A percentile compares a stretch with the other conserved stretches of the same genome.
These are phyloP conservation scores for Neopestalotiopsis sp. DNA, from an alignment of 2,329 filamentous ascomycete genomes.

Conservation along the genomic window DNA sequence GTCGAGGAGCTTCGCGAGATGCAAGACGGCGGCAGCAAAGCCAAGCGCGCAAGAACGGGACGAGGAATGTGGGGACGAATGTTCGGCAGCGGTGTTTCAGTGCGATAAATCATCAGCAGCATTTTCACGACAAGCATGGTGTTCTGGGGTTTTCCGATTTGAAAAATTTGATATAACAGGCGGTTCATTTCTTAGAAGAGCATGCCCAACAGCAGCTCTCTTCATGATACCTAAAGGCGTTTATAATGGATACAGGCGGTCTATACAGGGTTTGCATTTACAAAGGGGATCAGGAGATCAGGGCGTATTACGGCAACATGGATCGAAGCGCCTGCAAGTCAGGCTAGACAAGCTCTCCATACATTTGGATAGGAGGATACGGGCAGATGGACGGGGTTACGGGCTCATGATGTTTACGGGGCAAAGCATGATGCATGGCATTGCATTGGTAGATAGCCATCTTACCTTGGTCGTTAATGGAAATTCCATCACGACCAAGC, in stretches of 20 bases:
- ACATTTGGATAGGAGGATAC: neutral
- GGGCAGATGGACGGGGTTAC: neutral
- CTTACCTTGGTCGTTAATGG: neutral
- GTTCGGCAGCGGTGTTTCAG: constrained; percentile 51
- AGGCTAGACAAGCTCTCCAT: neutral
- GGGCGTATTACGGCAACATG: neutral
- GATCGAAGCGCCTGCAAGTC: neutral
- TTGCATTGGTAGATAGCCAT: neutral
- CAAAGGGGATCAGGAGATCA: constrained; percentile 7
- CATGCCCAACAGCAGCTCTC: neutral
- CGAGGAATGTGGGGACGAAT: constrained; percentile 61
- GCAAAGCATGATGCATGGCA: neutral
- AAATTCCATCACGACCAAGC: neutral
- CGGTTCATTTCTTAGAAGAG: constrained; percentile 17
- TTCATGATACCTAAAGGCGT: constrained; percentile 18
- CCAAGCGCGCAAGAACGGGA: constrained; percentile 53
- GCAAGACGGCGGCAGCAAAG: constrained; percentile 49
- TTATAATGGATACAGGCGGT: constrained; percentile 4
- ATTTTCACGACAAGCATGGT: constrained; percentile 21
- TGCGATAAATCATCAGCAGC: constrained; percentile 36
- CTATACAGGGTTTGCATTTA: constrained; percentile 15
- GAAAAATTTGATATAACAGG: constrained; percentile 7
- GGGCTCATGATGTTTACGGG: neutral
- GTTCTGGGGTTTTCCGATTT: constrained; percentile 16
- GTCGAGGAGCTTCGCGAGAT: constrained; percentile 57